Conservation (phyloP, 2,329 filamentous ascomycete genomes). For the Phaeoacremonium minimum region DNA sequence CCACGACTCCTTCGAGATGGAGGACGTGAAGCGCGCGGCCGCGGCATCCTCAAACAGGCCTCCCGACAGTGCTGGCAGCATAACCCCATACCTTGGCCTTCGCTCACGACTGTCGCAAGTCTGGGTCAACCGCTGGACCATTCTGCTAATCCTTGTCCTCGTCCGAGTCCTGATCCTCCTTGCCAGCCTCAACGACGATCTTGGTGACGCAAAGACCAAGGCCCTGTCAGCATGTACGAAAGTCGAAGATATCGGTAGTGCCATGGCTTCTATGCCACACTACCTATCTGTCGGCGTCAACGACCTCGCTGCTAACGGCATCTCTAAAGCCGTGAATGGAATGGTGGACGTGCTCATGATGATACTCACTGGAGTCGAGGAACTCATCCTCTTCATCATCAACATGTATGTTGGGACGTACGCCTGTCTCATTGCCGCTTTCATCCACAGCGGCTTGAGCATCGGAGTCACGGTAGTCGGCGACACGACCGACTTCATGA, state of each 20-base stretch:
- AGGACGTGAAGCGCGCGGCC: slow-evolving; percentile 32
- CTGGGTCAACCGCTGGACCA: slow-evolving; percentile 97
- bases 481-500: slow-evolving; percentile 39
- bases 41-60: slow-evolving; percentile 23
- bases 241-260: slow-evolving; percentile 88
- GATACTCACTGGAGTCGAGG: slow-evolving; percentile 77
- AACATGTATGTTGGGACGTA: slow-evolving; percentile 89
- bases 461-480: slow-evolving; percentile 46
- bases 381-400: slow-evolving; percentile 87
- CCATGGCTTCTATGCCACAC: slow-evolving; percentile 97
- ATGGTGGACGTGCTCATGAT: slow-evolving; percentile 76
- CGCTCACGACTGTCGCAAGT: slow-evolving; percentile 87
- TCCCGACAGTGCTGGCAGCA: slow-evolving; percentile 59
- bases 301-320: slow-evolving; percentile 71
- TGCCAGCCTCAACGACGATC: slow-evolving; percentile 65
- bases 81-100: slow-evolving; percentile 90
- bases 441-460: slow-evolving; percentile 74
- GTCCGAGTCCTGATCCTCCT: slow-evolving; percentile 76
- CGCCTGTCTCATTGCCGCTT: slow-evolving; percentile 80
- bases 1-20: slow-evolving; percentile 24
- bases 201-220: slow-evolving; percentile 72
- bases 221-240: slow-evolving; percentile 85
- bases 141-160: slow-evolving; percentile 82
- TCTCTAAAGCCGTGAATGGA: slow-evolving; percentile 75
- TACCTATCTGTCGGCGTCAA: slow-evolving; percentile 90